Percentiles rank a stretch among this genome's conserved stretches.
Evolutionary conservation across 2,329 filamentous ascomycete species (phyloP).

Genomic region (Emergomyces orientalis): DNA sequence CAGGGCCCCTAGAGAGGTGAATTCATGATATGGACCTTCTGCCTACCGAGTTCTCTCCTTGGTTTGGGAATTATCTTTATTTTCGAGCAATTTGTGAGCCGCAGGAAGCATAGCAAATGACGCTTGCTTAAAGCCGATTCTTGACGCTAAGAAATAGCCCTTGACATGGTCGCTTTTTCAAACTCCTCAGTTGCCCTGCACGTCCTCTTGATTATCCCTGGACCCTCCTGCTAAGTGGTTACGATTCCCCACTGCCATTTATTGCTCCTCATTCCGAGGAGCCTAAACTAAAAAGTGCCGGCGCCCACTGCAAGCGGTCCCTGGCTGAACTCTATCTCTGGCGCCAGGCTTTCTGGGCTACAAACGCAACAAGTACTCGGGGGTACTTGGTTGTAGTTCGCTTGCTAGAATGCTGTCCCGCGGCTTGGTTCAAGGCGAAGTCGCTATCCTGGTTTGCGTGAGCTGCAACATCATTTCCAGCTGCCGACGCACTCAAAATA

Average conservation of each 20-base stretch:
- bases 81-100: not conserved
- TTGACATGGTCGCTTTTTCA: not conserved
- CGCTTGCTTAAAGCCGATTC: not conserved
- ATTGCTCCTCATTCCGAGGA: not conserved
- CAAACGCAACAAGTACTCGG: not conserved
- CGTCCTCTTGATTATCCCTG: not conserved
- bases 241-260: not conserved
- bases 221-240: not conserved
- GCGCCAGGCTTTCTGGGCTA: not conserved
- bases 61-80: too few species aligned
- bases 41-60: too few species aligned
- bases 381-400: not conserved
- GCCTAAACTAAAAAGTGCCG: not conserved
- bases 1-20: not conserved
- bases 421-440: not conserved
- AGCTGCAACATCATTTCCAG: conserved; percentile 3
- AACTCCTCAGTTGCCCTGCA: not conserved
- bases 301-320: not conserved
- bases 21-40: too few species aligned
- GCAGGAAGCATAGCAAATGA: not conserved
- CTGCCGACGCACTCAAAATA: conserved; percentile 4
- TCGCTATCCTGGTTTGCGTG: not conserved
- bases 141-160: not conserved
- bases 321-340: conserved; percentile 4
- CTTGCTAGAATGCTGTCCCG: not conserved